These are phyloP conservation scores for Leersia perrieri DNA, from an alignment of 176 grass and related monocot species.

Conservation along the genomic window DNA sequence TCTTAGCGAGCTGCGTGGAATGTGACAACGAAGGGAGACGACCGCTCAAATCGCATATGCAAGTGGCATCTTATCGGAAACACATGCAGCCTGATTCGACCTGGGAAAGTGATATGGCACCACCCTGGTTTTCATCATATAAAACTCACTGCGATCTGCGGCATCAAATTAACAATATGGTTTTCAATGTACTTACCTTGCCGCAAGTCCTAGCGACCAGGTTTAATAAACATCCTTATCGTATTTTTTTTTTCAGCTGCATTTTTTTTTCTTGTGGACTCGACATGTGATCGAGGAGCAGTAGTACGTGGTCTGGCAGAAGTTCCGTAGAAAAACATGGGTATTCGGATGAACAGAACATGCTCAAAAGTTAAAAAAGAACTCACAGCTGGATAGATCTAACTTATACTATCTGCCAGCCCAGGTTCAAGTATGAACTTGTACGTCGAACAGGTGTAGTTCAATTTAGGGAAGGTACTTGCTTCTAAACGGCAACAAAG, in stretches of 20 bases:
- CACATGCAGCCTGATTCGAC: neutral
- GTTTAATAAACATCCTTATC: neutral
- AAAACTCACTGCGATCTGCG: neutral
- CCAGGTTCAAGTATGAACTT: neutral
- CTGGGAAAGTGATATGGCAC: constrained; percentile 9
- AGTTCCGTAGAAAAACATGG: neutral
- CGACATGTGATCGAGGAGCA: neutral
- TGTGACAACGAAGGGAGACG: neutral
- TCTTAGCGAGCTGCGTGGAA: neutral
- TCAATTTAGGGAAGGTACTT: neutral
- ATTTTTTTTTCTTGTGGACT: neutral
- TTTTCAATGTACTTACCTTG: neutral
- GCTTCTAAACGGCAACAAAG: neutral
- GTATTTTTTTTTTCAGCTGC: neutral
- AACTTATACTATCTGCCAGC: neutral
- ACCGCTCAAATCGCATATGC: neutral
- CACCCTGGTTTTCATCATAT: neutral
- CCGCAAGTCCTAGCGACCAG: neutral
- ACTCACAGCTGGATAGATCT: neutral
- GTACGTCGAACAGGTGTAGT: no score
- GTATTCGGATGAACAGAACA: neutral
- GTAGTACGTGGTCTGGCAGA: neutral
- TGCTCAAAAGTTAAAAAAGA: neutral
- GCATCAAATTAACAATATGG: neutral
- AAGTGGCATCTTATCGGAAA: neutral